phyloP scores from a whole-genome alignment of 306 rosid genomes.

The Senna tora region DNA sequence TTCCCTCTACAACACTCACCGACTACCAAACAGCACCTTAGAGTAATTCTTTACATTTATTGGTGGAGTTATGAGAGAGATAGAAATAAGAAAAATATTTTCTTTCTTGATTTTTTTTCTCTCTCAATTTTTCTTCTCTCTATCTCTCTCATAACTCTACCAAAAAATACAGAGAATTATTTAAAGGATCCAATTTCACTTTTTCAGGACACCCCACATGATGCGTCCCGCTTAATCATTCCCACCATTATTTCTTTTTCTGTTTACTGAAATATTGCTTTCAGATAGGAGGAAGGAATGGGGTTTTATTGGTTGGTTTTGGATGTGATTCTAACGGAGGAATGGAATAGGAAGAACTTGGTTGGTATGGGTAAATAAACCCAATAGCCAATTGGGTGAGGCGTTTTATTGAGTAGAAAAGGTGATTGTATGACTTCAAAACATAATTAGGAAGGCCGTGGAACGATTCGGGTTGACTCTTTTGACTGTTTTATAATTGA shows the following conservation, averaged over 20 bases:
- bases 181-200: constrained; percentile 39
- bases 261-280: background rate
- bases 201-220: constrained; percentile 54
- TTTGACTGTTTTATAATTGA: too few relatives aligned
- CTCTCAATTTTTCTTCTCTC: too few relatives aligned
- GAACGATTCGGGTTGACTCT: too few relatives aligned
- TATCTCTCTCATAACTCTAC: too few relatives aligned
- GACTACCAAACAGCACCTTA: too few relatives aligned
- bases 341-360: background rate
- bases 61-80: too few relatives aligned
- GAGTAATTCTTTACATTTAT: too few relatives aligned
- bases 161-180: too few relatives aligned
- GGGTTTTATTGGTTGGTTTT: constrained; percentile 14
- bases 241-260: constrained; percentile 3
- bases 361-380: too few relatives aligned
- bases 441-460: constrained; percentile 18
- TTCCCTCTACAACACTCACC: too few relatives aligned
- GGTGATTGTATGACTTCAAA: constrained; percentile 1
- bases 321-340: constrained; percentile 4
- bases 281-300: background rate
- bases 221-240: constrained; percentile 17
- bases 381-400: background rate
- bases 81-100: too few relatives aligned
- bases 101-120: too few relatives aligned
- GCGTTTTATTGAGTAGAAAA: background rate